Base-by-base conservation (phyloP, 495 filamentous ascomycete species). In the Trichoderma erinaceum region DNA sequence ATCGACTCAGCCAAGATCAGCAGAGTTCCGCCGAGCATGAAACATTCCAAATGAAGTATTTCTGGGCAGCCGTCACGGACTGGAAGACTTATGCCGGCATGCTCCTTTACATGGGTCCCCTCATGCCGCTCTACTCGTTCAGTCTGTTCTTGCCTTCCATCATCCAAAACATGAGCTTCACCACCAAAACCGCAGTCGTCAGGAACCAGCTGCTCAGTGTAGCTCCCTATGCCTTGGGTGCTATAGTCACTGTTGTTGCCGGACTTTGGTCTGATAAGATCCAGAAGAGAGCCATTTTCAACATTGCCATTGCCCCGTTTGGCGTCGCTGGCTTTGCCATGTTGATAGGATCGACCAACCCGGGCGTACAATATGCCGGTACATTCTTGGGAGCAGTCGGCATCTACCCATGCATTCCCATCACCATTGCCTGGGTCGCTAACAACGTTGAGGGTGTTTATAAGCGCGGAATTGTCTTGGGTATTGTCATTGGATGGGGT, bases 401-500 rank as follows among this genome's bases (percentile, higher is more conserved):
- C 0, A 97, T 97, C 71, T 98, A 97, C 72, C 94, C 94, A 0
- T 89, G 86, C 75, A 92, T 97, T 70, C 77, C 94, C n/a, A 96
- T 97, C 74, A 96, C 92, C 0, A 92, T 98, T 69, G 86, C 87
- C 29, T 98, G 94, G 94, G 78, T 88, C 21, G 86, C 86, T 63
- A 98, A 98, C 78, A 98, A 98, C 70, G 86, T 86, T 29, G 94
- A 97, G 78, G 94, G 94, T 23, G 90, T 93, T 4, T 96, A 96
- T 78, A 97, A 97, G 81, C 86, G 94, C 27, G 94, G 93, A 25
- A 87, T 97, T 2, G 89, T 90, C 0, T 77, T 96, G 3, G 93
- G 93, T 0, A 87, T 97, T 46, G 90, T 96, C 29, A 93, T 96
- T 69, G 92, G 92, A 18, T 97, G 92, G 92, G 93, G 93, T 10